A percentile compares a stretch with the other conserved stretches of the same genome.
These are phyloP conservation scores for Zasmidium angulare DNA, from an alignment of 2,329 filamentous ascomycete species.

Conservation along the genomic window DNA sequence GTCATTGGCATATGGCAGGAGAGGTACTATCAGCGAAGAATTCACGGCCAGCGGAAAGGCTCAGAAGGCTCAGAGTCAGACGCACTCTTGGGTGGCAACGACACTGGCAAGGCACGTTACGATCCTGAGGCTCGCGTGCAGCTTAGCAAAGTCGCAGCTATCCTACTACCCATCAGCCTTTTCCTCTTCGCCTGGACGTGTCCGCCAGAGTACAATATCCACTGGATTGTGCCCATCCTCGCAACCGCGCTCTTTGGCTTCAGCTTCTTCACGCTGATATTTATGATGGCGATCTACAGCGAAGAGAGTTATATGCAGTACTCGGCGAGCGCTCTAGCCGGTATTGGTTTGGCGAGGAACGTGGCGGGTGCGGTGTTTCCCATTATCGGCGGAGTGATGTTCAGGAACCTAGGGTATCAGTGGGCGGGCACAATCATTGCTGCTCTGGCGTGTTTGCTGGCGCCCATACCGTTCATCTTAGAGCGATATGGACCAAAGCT, in stretches of 20 bases:
- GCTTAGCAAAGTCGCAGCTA: conserved; percentile 44
- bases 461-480: conserved; percentile 30
- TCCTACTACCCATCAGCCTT: conserved; percentile 43
- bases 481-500: conserved; percentile 36
- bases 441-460: conserved; percentile 32
- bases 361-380: conserved; percentile 41
- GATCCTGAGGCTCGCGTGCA: conserved; percentile 46
- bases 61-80: conserved; percentile 9
- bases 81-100: conserved; percentile 34
- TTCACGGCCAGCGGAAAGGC: conserved; percentile 23
- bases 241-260: conserved; percentile 53
- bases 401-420: conserved; percentile 39
- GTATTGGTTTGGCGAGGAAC: conserved; percentile 41
- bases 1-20: conserved; percentile 49
- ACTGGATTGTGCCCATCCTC: conserved; percentile 46
- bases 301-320: conserved; percentile 51
- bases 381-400: conserved; percentile 41
- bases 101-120: conserved; percentile 37
- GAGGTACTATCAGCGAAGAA: conserved; percentile 40
- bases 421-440: conserved; percentile 42
- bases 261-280: conserved; percentile 52
- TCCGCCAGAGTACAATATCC: conserved; percentile 24
- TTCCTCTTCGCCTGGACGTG: conserved; percentile 46
- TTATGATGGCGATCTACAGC: conserved; percentile 52
- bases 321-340: conserved; percentile 43